Evolutionary conservation across 2,329 filamentous ascomycete genomes (phyloP).

Genomic region (Colletotrichum gloeosporioides): DNA sequence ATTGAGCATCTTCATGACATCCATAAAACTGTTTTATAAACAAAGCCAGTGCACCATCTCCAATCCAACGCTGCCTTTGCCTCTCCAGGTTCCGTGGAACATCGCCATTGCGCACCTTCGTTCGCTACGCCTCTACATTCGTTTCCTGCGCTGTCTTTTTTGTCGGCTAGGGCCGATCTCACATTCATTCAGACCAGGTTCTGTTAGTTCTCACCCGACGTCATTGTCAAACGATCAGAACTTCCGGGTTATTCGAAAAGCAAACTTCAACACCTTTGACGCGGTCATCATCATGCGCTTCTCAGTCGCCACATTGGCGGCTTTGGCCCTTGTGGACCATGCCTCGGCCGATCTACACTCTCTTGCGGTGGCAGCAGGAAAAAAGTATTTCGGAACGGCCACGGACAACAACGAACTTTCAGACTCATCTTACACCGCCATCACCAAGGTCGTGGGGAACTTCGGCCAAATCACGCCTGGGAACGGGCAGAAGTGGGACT

Average conservation of each 20-base stretch:
- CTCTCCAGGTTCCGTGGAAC: neutral
- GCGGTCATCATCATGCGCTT: neutral
- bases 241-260: neutral
- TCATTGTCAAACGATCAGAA: too few relatives aligned
- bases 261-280: neutral
- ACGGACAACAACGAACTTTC: slow-evolving; percentile 59
- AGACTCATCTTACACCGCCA: slow-evolving; percentile 59
- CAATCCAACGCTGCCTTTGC: neutral
- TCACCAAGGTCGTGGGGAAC: slow-evolving; percentile 62
- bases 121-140: neutral
- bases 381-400: slow-evolving; percentile 68
- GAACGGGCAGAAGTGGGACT: slow-evolving; percentile 70
- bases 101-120: neutral
- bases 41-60: neutral
- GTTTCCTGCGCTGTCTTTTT: neutral
- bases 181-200: neutral
- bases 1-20: neutral
- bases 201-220: neutral
- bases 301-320: slow-evolving; percentile 5
- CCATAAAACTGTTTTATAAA: neutral
- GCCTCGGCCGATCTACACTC: slow-evolving; percentile 38
- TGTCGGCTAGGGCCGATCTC: neutral
- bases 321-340: slow-evolving; percentile 5
- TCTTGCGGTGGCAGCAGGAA: slow-evolving; percentile 30
- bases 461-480: slow-evolving; percentile 71